These are phyloP conservation scores for Rutstroemia sp. DNA, from an alignment of 2,329 filamentous ascomycete species.

Conservation along the genomic window DNA sequence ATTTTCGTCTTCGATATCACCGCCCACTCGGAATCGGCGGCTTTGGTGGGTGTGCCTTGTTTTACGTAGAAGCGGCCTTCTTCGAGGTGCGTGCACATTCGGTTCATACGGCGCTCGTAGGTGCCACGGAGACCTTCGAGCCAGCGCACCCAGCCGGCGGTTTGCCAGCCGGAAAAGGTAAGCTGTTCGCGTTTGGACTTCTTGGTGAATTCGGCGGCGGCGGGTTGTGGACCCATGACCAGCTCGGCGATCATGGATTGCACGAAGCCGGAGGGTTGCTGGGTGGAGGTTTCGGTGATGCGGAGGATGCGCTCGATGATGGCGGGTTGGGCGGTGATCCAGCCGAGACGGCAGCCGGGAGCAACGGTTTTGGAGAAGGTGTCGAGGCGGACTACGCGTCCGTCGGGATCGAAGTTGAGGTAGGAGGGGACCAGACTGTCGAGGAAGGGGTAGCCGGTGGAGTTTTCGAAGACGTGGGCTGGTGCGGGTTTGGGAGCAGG, in stretches of 20 bases:
- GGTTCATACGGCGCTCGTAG: constrained; percentile 78
- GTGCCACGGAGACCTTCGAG: constrained; percentile 73
- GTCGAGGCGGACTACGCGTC: constrained; percentile 81
- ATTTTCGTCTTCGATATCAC: constrained; percentile 68
- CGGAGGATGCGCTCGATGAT: constrained; percentile 67
- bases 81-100: constrained; percentile 70
- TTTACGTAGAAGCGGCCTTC: constrained; percentile 58
- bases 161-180: constrained; percentile 59
- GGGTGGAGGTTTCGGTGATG: constrained; percentile 70
- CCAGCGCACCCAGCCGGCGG: constrained; percentile 86
- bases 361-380: constrained; percentile 93
- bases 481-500: constrained; percentile 15
- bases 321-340: constrained; percentile 78
- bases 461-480: constrained; percentile 31
- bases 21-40: constrained; percentile 63
- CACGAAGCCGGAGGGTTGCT: constrained; percentile 84
- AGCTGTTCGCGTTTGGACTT: constrained; percentile 31
- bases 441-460: constrained; percentile 67
- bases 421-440: constrained; percentile 81
- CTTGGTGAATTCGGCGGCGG: constrained; percentile 36
- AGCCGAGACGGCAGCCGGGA: constrained; percentile 82
- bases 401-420: constrained; percentile 72
- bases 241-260: constrained; percentile 75
- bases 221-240: constrained; percentile 61
- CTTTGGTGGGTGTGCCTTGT: constrained; percentile 43